Evolutionary conservation across 2,329 filamentous ascomycete species (phyloP), one percentile per base, ranked within the genome.

Genomic region (Microdochium trichocladiopsis): DNA sequence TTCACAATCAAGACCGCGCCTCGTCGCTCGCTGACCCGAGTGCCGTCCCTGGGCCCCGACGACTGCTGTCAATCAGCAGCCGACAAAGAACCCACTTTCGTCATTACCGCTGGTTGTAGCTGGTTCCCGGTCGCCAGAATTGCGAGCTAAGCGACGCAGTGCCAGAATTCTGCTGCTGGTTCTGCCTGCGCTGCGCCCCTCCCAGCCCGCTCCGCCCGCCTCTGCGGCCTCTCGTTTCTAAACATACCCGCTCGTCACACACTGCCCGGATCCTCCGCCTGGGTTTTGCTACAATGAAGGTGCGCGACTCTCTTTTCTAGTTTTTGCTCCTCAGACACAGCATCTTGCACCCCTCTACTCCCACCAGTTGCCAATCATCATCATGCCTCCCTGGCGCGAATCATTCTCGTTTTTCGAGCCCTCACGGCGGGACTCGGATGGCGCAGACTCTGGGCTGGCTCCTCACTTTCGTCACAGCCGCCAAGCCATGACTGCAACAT

Each of bases 261-360:
- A 56, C 54, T 55, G 57, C 53, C 57, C 49, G 52, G 43, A 57
- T 60, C 53, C 48, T 54, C 48, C 53, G 54, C 52, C 57, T 53
- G 53, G 51, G 54, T 56, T 56, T 64, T 67, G 56, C 57, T 37
- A 67, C 65, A 51, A 67, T 67, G 65, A 67, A 66, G 65, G 65
- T 67, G 59, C 60, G 65, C 58, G 59, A 61, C 63, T 62, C 12
- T 18, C 21, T 23, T 45, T 45, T 45, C 18, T 22, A 16, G 5
- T 45, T 16, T 18, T 4, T 22, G 16, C 12, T 22, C 41, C 9
- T 45, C 41, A 62, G 62, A 63, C 57, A 54, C 55, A 56, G 52
- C 52, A n/a, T 54, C 53, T 47, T 54, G 36, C 50, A 54, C 52
- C n/a, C 49, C 50, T 48, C 55, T 51, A 41, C 47, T 25, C 41